Evolutionary conservation across 768 basidiomycete genomes (phyloP), one percentile per base, ranked within the genome.

Genomic region (Grammothele lineata): DNA sequence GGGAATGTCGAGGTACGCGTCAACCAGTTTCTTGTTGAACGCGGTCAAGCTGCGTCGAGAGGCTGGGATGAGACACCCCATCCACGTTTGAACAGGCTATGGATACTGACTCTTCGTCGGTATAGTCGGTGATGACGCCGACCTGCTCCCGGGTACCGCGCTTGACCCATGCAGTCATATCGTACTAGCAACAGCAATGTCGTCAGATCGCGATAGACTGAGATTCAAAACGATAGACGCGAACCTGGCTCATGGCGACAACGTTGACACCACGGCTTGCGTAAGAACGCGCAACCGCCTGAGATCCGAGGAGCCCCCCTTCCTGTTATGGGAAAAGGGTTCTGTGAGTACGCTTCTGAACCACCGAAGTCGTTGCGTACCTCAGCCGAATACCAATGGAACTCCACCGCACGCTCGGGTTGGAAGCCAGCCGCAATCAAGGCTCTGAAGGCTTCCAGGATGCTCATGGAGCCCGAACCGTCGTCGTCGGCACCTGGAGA

Each of bases 81-180:
- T 30, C 18, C 15, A 33, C 37, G 34, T 11, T 22, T n/a, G 37
- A 35, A 12, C 19, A 41, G 40, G 24, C 33, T 32, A 50, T 38
- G 45, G 46, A 46, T 44, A 50, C 58, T 37, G 36, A 57, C 54
- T 50, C 49, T 33, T 44, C 32, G 34, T 95, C 85, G 17, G 86
- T 85, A 59, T 71, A 92, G 66, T 96, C 93, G 33, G 78, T 83
- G 59, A 95, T 89, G 42, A 95, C 76, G 36, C 87, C 87, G 50
- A 94, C 85, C 70, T 57, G 70, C 60, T 73, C 73, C 72, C 78
- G 61, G 11, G 75, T 75, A 11, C 76, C 77, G 46, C 63, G 60
- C 77, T 92, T 92, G 51, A 95, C 88, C 92, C 92, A 96, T 45
- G 90, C 90, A 18, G 90, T 92, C 90, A 92, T 92, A 63, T 92